phyloP scores from a whole-genome alignment of 2,329 filamentous ascomycete genomes.

The Penicillium sp. region DNA sequence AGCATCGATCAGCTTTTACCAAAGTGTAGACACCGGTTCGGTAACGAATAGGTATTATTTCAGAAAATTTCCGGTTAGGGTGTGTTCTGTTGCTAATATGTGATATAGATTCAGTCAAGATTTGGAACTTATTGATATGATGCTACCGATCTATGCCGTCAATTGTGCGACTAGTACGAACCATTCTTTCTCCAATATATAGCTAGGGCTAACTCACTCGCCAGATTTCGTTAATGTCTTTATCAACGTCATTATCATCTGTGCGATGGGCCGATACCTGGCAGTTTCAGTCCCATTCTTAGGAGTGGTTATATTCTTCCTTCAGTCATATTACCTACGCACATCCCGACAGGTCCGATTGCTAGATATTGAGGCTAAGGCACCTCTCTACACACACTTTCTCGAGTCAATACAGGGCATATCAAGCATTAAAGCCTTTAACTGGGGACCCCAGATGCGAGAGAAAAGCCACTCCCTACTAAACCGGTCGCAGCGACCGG shows the following conservation, averaged over 20 bases:
- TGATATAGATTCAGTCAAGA: background rate
- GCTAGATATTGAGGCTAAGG: background rate
- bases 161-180: background rate
- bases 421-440: background rate
- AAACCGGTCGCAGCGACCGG: background rate
- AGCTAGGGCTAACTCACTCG: background rate
- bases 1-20: background rate
- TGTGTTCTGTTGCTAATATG: background rate
- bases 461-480: background rate
- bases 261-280: background rate
- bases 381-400: background rate
- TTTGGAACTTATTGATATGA: slow-evolving; percentile 7
- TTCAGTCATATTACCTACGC: background rate
- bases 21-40: background rate
- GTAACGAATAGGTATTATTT: background rate
- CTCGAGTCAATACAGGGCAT: background rate
- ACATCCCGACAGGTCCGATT: slow-evolving; percentile 4
- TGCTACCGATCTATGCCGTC: slow-evolving; percentile 1
- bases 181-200: background rate
- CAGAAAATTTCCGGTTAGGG: too few relatives aligned
- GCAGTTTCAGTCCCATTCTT: background rate
- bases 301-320: background rate
- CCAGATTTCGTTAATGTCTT: background rate
- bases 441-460: background rate
- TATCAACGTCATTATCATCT: background rate